Percentiles rank a stretch among this genome's conserved stretches.
Evolutionary conservation across 768 basidiomycete species (phyloP).

Genomic region (Ramaria sp.): DNA sequence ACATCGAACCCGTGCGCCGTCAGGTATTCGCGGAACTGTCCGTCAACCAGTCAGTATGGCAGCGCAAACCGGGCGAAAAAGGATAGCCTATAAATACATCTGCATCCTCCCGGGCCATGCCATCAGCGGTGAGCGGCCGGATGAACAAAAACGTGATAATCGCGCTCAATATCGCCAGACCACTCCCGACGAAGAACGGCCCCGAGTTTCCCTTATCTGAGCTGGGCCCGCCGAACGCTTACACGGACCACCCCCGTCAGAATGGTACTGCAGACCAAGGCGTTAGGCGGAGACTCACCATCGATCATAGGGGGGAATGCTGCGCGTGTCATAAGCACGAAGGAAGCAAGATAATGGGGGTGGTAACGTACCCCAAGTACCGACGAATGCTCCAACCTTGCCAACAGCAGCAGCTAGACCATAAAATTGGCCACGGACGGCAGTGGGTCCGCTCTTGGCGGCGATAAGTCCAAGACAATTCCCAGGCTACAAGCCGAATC

Average conservation of each 20-base stretch:
- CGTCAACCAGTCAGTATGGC: neutral
- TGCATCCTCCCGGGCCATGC: conserved; percentile 69
- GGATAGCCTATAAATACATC: conserved; percentile 18
- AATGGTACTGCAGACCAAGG: neutral
- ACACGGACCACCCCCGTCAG: neutral
- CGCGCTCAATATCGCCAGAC: conserved; percentile 70
- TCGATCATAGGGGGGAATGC: conserved; percentile 59
- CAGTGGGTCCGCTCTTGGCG: conserved; percentile 29
- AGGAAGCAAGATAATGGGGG: neutral
- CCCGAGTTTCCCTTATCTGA: conserved; percentile 61
- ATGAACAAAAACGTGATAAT: conserved; percentile 63
- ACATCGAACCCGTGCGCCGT: conserved; percentile 73
- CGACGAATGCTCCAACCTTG: conserved; percentile 75
- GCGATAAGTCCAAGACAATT: conserved; percentile 32
- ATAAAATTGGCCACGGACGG: conserved; percentile 22
- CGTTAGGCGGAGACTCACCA: conserved; percentile 30
- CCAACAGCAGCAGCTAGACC: conserved; percentile 43
- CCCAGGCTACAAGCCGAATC: conserved; percentile 17
- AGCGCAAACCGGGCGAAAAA: neutral
- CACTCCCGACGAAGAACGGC: conserved; percentile 80
- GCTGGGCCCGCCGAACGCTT: conserved; percentile 50
- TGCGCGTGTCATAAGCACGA: conserved; percentile 15
- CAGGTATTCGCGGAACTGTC: conserved; percentile 77
- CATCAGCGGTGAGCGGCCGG: conserved; percentile 61
- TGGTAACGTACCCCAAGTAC: conserved; percentile 57